Conservation (phyloP, 164 flowering plant genomes). For the Saururus chinensis region DNA sequence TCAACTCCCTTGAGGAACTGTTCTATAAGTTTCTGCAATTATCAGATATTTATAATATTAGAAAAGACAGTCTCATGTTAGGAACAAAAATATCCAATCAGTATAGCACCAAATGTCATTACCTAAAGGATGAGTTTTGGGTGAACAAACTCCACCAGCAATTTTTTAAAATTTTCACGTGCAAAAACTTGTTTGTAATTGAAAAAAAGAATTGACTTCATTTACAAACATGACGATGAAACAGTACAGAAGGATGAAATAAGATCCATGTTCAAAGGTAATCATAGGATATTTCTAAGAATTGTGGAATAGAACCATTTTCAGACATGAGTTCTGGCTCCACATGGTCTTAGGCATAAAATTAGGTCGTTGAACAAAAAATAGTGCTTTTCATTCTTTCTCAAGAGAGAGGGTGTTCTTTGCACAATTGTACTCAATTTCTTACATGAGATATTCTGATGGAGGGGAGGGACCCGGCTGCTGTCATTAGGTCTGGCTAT, state of each 20-base stretch:
- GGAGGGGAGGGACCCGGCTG: too few relatives aligned
- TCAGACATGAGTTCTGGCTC: too few relatives aligned
- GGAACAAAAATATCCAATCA: background rate
- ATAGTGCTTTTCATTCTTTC: too few relatives aligned
- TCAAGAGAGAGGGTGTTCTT: too few relatives aligned
- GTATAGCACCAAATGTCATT: slow-evolving; percentile 2
- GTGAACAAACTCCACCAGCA: slow-evolving; percentile 56
- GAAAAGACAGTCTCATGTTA: background rate
- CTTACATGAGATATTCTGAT: too few relatives aligned
- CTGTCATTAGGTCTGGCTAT: too few relatives aligned
- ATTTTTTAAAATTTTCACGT: slow-evolving; percentile 47
- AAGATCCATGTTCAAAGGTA: background rate
- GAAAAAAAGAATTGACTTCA: background rate
- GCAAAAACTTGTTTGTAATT: slow-evolving; percentile 27
- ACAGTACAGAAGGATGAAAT: background rate
- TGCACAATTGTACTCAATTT: too few relatives aligned
- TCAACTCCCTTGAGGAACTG: slow-evolving; percentile 51
- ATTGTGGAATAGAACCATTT: too few relatives aligned
- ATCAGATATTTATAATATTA: slow-evolving; percentile 5
- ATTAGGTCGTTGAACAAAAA: too few relatives aligned
- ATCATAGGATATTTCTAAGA: too few relatives aligned
- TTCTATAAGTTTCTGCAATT: slow-evolving; percentile 61
- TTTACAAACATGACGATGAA: background rate
- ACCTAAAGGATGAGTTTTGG: slow-evolving; percentile 71
- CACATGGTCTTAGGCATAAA: too few relatives aligned